Evolutionary conservation across 2,329 filamentous ascomycete species (phyloP), one percentile per base, ranked within the genome.

Genomic region (Exserohilum rostratum): DNA sequence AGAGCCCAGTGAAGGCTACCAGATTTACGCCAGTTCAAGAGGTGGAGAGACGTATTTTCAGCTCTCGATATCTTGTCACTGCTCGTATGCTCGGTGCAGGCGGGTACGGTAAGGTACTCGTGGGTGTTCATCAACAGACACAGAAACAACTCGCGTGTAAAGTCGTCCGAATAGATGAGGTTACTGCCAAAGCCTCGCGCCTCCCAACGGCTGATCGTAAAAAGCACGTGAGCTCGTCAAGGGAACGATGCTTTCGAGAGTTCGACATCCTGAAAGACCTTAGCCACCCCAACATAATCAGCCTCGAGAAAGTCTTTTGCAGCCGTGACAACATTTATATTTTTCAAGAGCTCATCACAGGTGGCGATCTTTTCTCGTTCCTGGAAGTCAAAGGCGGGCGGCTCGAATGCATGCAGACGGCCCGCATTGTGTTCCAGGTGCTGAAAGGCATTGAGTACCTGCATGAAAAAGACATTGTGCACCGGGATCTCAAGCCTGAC

Each of bases 101-200:
- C 5, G 78, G 76, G 2, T 79, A 80, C 64, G 83, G 83, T 7
- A 74, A 74, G 37, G 83, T 89, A 3, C 79, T 83, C 50, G 75
- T 87, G 9, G 84, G 82, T 5, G 68, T 81, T 2, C 80, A 89
- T 13, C 69, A 76, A 20, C 70, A 70, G 6, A 83, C 82, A 0
- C 78, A 80, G 33, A 80, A 79, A 50, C 89, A 91, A 64, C 60
- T 90, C 17, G 87, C 87, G 10, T 91, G 89, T 77, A 91, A 91
- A 64, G 73, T 90, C 7, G 77, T 90, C 46, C 77, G 83, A 48
- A 65, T 88, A 2, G 75, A 62, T 38, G 54, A 51, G 12, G 15
- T 52, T 30, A 15, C 45, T 2, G 13, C 47, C 13, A 51, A 57
- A 3, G 57, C 52, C 27, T 50, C 61, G 9, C 55, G 49, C 13